Evolutionary conservation across 306 rosid genomes (phyloP).

Genomic region (Trifolium fragiferum): DNA sequence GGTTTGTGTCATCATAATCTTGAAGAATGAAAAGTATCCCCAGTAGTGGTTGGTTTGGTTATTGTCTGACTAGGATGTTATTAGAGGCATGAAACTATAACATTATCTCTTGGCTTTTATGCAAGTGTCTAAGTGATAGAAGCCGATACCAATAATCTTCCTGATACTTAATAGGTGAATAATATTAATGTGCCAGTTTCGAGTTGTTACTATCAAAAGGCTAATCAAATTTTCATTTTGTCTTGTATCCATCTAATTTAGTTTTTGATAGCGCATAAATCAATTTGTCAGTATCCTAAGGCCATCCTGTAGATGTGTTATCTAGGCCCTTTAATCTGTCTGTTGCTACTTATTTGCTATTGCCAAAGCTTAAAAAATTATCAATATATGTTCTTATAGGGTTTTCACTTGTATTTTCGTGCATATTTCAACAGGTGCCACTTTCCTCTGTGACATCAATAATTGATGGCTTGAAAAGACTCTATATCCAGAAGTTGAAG

Average conservation of each 20-base stretch:
- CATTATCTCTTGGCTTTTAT: constrained; percentile 16
- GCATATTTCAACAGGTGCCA: constrained; percentile 56
- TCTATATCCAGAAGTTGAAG: constrained; percentile 84
- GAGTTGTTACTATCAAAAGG: constrained; percentile 16
- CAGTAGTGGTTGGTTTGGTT: constrained; percentile 9
- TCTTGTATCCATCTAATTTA: constrained; percentile 8
- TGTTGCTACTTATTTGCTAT: constrained; percentile 31
- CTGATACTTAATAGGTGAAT: constrained; percentile 13
- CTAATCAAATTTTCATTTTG: not conserved
- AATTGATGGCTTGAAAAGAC: constrained; percentile 81
- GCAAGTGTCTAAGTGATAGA: not conserved
- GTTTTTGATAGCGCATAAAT: constrained; percentile 8
- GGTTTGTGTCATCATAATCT: constrained; percentile 16
- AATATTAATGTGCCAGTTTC: constrained; percentile 9
- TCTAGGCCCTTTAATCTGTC: constrained; percentile 3
- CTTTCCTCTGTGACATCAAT: constrained; percentile 89
- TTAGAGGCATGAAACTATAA: constrained; percentile 19
- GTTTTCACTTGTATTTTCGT: constrained; percentile 24
- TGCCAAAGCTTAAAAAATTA: not conserved
- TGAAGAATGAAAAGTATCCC: constrained; percentile 7
- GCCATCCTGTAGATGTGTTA: constrained; percentile 12
- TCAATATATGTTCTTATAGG: constrained; percentile 12
- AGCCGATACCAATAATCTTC: not conserved
- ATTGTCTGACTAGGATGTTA: constrained; percentile 15
- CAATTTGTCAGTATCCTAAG: not conserved